These are phyloP conservation scores for Vanrija sp. DNA, from an alignment of 1,284 basidiomycete genomes.

Conservation along the genomic window DNA sequence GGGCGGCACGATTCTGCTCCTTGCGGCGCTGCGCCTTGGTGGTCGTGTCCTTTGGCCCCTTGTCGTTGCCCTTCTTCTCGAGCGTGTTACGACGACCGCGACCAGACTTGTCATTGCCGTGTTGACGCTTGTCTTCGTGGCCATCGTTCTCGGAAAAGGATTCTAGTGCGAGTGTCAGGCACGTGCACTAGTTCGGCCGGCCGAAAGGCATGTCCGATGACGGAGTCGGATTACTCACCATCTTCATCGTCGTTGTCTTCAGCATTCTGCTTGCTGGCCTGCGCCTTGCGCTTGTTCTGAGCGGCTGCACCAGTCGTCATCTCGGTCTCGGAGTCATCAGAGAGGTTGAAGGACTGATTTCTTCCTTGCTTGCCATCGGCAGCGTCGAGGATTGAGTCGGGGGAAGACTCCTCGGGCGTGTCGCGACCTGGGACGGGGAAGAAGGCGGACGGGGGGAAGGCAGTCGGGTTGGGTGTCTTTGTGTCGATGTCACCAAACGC, in stretches of 20 bases:
- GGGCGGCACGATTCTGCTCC: constrained; percentile 50
- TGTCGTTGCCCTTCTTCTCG: constrained; percentile 9
- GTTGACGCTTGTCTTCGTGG: constrained; percentile 43
- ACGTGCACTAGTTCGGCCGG: background rate
- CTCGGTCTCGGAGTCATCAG: constrained; percentile 16
- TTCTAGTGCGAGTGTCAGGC: constrained; percentile 16
- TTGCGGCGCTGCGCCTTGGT: constrained; percentile 46
- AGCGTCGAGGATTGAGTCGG: constrained; percentile 18
- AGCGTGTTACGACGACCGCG: constrained; percentile 5
- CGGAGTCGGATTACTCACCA: constrained; percentile 17
- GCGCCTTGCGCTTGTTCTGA: constrained; percentile 37
- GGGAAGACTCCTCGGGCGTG: constrained; percentile 39
- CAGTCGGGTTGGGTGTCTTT: constrained; percentile 18
- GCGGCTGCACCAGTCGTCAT: background rate
- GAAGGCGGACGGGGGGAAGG: constrained; percentile 39
- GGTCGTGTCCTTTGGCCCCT: constrained; percentile 16
- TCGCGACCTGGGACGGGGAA: constrained; percentile 39
- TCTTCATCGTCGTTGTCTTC: constrained; percentile 27
- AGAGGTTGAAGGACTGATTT: background rate
- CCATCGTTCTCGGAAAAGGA: constrained; percentile 27
- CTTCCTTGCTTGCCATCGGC: background rate
- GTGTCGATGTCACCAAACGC: constrained; percentile 8
- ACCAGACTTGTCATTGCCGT: constrained; percentile 17
- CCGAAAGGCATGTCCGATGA: background rate
- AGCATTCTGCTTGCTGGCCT: background rate